Conservation (phyloP, 2,329 filamentous ascomycete species). For the Fusarium continuum region DNA sequence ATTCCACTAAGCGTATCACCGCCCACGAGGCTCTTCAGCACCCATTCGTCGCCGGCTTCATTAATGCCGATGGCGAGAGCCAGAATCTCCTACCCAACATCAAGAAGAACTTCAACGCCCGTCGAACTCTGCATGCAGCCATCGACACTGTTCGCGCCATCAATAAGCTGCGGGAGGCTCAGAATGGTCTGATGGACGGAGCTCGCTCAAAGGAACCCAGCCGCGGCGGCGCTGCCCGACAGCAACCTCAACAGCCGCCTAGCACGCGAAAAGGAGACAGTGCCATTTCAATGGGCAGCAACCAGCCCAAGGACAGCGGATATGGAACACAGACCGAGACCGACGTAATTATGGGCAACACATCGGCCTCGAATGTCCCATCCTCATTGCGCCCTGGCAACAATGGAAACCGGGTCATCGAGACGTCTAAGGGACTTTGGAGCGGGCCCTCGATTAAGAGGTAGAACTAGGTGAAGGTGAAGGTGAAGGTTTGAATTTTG, state of each 20-base stretch:
- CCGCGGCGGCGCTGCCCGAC: conserved; percentile 48
- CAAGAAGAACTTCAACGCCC: conserved; percentile 79
- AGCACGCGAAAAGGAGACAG: conserved; percentile 55
- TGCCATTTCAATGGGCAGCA: conserved; percentile 51
- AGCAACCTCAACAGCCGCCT: conserved; percentile 23
- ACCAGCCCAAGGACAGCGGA: conserved; percentile 56
- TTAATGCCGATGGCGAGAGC: conserved; percentile 58
- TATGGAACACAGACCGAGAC: conserved; percentile 55
- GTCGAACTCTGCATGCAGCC: conserved; percentile 73
- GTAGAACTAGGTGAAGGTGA: conserved; percentile 25
- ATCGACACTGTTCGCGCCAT: conserved; percentile 77
- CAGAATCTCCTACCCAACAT: conserved; percentile 73
- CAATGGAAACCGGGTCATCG: conserved; percentile 65
- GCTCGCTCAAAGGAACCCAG: conserved; percentile 60
- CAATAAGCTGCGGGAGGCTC: conserved; percentile 74
- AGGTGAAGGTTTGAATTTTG: neutral
- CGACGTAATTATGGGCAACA: conserved; percentile 59
- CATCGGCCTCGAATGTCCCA: conserved; percentile 52
- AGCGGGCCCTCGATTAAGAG: conserved; percentile 48
- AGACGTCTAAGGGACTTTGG: conserved; percentile 73
- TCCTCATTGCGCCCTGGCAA: conserved; percentile 64
- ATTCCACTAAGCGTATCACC: conserved; percentile 87
- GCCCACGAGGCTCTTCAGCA: conserved; percentile 80
- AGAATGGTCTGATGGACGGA: conserved; percentile 71
- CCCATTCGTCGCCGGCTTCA: conserved; percentile 68